Base-by-base conservation (phyloP, 352 stramenopile genomes). In the Phytophthora syringae region DNA sequence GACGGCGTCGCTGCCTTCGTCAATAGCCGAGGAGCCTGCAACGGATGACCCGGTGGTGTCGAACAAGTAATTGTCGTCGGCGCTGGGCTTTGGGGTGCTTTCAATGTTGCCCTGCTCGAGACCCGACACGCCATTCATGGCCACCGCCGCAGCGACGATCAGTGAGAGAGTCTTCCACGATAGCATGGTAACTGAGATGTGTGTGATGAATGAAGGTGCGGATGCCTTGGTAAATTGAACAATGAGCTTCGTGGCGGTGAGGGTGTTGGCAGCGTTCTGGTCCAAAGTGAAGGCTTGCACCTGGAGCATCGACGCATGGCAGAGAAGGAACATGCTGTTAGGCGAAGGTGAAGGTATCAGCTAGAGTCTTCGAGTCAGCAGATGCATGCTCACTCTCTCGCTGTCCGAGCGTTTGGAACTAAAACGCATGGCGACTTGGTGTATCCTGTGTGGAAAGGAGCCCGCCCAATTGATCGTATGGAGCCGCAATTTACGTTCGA, bases 221-320 rank as follows among this genome's bases (percentile, higher is more conserved):
- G 60, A 25, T 58, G 60, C 21, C 15, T n/a, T 20, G 30, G 45
- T 24, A 69, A 60, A 70, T 65, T 64, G 54, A 55, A 57, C 52
- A 70, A 60, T 65, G 62, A 64, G 40, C 28, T 39, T 15, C 36
- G 34, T 47, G 22, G 36, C 24, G 44, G 45, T 32, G 39, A 22
- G 13, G 11, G 32, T 22, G n/a, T 11, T 24, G 34, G 36, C 21
- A 15, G 15, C n/a, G n/a, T n/a, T 9, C 28, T 43, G 13, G 49
- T 44, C n/a, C n/a, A 47, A 28, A n/a, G 42, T 49, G 25, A 6
- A 36, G 44, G 11, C 18, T 18, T n/a, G 15, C 2, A 40, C 34
- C n/a, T n/a, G n/a, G n/a, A n/a, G n/a, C n/a, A n/a, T n/a, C n/a
- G n/a, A 12, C 2, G 34, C 18, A 55, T 48, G 50, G 59, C n/a